phyloP scores from a whole-genome alignment of 805 yeast species.

The Lachancea mirantina region DNA sequence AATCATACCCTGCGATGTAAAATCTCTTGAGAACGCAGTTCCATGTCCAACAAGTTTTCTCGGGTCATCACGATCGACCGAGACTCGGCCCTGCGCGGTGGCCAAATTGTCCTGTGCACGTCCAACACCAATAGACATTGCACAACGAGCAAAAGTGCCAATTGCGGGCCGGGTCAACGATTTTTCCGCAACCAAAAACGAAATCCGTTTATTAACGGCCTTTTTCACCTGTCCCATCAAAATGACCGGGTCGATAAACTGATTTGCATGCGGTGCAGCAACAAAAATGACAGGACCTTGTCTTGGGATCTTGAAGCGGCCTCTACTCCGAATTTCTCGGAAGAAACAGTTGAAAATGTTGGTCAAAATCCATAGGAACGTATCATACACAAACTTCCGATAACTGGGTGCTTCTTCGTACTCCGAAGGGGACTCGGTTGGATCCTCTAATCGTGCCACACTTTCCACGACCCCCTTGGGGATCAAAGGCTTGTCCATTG shows the following conservation, averaged over 20 bases:
- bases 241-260: slow-evolving; percentile 72
- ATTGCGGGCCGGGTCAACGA: slow-evolving; percentile 60
- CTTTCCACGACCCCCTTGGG: background rate
- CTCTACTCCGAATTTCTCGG: slow-evolving; percentile 82
- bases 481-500: slow-evolving; percentile 2
- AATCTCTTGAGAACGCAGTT: slow-evolving; percentile 57
- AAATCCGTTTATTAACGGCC: slow-evolving; percentile 59
- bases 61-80: slow-evolving; percentile 47
- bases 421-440: too few species aligned
- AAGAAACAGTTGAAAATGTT: slow-evolving; percentile 62
- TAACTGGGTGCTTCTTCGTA: slow-evolving; percentile 35
- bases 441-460: too few species aligned
- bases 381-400: slow-evolving; percentile 42
- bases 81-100: slow-evolving; percentile 60
- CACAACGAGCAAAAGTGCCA: slow-evolving; percentile 69
- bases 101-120: slow-evolving; percentile 84
- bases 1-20: slow-evolving; percentile 57
- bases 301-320: slow-evolving; percentile 65
- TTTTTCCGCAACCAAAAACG: slow-evolving; percentile 79
- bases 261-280: slow-evolving; percentile 97
- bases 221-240: slow-evolving; percentile 73
- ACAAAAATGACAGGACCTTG: slow-evolving; percentile 86
- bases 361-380: slow-evolving; percentile 43
- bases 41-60: slow-evolving; percentile 53
- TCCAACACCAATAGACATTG: slow-evolving; percentile 82